These are phyloP conservation scores for Aspergillus coremiiformis DNA, from an alignment of 495 filamentous ascomycete genomes.

Conservation along the genomic window DNA sequence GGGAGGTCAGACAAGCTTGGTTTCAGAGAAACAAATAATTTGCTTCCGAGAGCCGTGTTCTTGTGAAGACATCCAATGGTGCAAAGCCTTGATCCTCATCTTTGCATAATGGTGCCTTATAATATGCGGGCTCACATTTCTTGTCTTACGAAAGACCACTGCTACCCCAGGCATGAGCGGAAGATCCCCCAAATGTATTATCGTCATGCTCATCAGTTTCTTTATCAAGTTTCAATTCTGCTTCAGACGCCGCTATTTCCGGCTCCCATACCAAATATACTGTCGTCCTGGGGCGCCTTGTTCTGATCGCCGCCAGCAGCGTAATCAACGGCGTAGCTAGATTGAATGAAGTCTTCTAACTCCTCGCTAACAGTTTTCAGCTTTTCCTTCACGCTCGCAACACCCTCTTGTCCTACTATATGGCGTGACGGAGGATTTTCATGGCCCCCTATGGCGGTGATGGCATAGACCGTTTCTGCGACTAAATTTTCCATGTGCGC, in stretches of 20 bases:
- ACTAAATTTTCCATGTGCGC: conserved; percentile 60
- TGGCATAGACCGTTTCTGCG: conserved; percentile 83
- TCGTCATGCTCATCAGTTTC: neutral
- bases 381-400: conserved; percentile 87
- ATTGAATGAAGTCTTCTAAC: conserved; percentile 89
- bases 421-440: conserved; percentile 93
- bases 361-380: conserved; percentile 94
- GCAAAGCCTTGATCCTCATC: neutral
- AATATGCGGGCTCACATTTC: neutral
- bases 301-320: conserved; percentile 33
- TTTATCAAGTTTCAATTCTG: neutral
- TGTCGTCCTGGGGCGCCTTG: conserved; percentile 18
- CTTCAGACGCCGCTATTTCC: conserved; percentile 11
- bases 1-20: conserved; percentile 46
- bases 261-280: conserved; percentile 6
- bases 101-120: neutral
- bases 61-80: neutral
- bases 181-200: neutral
- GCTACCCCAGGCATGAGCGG: neutral
- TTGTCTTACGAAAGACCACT: neutral
- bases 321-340: conserved; percentile 78
- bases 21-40: conserved; percentile 17
- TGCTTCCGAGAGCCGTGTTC: neutral
- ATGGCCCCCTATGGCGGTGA: conserved; percentile 86
- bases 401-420: conserved; percentile 88